These are phyloP conservation scores for Yamadazyma endophytica DNA, from an alignment of 805 yeast species.

Conservation along the genomic window DNA sequence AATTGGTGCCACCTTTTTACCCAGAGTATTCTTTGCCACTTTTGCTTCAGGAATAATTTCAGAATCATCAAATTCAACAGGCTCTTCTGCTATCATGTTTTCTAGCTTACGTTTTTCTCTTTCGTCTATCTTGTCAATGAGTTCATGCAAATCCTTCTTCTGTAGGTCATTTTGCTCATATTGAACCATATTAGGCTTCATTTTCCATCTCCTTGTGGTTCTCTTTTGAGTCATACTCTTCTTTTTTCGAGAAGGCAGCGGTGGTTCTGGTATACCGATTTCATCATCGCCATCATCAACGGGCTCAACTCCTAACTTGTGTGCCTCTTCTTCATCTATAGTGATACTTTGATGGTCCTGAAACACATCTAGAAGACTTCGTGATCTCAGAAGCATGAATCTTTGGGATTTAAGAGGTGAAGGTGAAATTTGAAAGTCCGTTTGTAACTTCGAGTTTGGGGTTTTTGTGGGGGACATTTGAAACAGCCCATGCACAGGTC, in stretches of 20 bases:
- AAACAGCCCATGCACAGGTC: background rate
- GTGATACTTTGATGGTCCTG: slow-evolving; percentile 39
- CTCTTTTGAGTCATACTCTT: slow-evolving; percentile 47
- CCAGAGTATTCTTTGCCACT: slow-evolving; percentile 5
- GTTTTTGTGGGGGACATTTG: background rate
- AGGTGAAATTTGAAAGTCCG: slow-evolving; percentile 39
- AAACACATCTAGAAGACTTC: slow-evolving; percentile 41
- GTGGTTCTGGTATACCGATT: background rate
- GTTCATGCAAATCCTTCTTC: slow-evolving; percentile 40
- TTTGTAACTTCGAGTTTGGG: slow-evolving; percentile 8
- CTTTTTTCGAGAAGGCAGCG: slow-evolving; percentile 8
- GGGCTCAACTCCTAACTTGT: slow-evolving; percentile 8
- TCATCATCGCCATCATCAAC: slow-evolving; percentile 7
- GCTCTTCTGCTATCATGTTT: slow-evolving; percentile 19
- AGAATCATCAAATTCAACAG: slow-evolving; percentile 7
- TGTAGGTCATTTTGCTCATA: slow-evolving; percentile 24
- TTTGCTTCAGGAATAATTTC: slow-evolving; percentile 9
- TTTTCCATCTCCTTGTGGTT: slow-evolving; percentile 47
- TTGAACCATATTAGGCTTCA: slow-evolving; percentile 33
- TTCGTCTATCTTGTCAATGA: slow-evolving; percentile 31
- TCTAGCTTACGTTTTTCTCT: slow-evolving; percentile 15
- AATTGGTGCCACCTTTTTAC: slow-evolving; percentile 25
- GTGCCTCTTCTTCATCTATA: slow-evolving; percentile 9
- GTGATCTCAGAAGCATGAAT: slow-evolving; percentile 16
- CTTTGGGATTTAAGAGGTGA: slow-evolving; percentile 40